Evolutionary conservation across 495 filamentous ascomycete species (phyloP), one percentile per base, ranked within the genome.

Genomic region (Aspergillus kassunensis): DNA sequence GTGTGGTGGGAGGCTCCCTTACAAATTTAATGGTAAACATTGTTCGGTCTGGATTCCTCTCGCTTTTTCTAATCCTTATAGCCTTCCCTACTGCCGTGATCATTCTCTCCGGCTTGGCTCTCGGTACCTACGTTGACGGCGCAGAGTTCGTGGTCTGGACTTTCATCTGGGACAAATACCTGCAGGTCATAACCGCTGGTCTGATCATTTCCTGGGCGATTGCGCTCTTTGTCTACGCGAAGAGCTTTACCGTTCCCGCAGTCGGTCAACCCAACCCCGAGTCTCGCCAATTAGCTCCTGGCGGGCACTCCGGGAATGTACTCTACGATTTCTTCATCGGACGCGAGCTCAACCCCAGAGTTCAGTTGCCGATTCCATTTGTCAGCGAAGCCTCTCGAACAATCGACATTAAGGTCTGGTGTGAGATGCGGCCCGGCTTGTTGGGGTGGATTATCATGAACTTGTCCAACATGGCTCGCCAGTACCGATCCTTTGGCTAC

Each of bases 311-410:
- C 12, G 95, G 93, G 45, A 97, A 96, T 63, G 69, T 86, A 42
- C 68, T 97, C 27, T 97, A 97, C 69, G 92, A 97, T 70, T 97
- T 88, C 79, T 98, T 90, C 73, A 97, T 97, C 57, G 93, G 93
- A 16, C 90, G 93, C 30, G 93, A 97, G 64, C 85, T 97, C 51
- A 98, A 97, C 72, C 92, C 95, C 7, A 90, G 91, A 24, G 67
- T 97, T 42, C 81, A 76, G 4, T 61, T 96, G 11, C 91, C 91
- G 2, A 64, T 92, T 44, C 74, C 93, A 18, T 87, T 89, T 56
- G 58, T 75, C 49, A 69, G 67, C 34, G 72, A 77, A 35, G 54
- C 59, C 3, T 68, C 73, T 6, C 67, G 71, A 10, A 84, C 85
- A 41, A 79, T 97, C 41, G 95, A 98, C 61, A 87, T 98, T 66